Base-by-base conservation (phyloP, 352 stramenopile species). In the Pythium phragmiticola region DNA sequence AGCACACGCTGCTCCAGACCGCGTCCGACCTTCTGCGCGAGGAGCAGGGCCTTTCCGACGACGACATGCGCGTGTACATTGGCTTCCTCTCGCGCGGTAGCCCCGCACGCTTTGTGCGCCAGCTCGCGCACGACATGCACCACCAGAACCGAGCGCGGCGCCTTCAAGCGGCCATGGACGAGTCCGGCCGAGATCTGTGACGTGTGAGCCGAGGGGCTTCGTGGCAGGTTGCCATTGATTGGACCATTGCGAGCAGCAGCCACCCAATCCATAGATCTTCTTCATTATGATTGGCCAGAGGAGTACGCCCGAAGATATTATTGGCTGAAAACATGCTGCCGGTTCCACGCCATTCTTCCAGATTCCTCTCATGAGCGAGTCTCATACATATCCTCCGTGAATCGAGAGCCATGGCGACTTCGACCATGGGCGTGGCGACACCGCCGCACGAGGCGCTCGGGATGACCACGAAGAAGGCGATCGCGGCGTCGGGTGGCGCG, bases 401-500 rank as follows among this genome's bases (percentile, higher is more conserved):
- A 52, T 23, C 46, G 5, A 16, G 13, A 6, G 26, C 28, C 48
- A 54, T 54, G 48, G 26, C 26, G 28, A 26, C 33, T 2, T 16
- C 33, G 43, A 50, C 43, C 11, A n/a, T n/a, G 17, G 21, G 17
- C 4, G 21, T 30, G n/a, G 43, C 43, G 43, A 26, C 43, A 6
- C 17, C 26, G 19, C 33, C 43, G 26, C 54, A 34, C 28, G 19
- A 57, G n/a, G 46, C 69, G 46, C 49, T 67, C 2, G 66, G 78
- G 30, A 70, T 76, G 62, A 78, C 78, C 46, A 34, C 86, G 28
- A 90, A 92, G 72, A 94, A 92, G 70, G 81, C 82, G 9, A 68
- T 72, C 21, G 84, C 84, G 26, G 84, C 84, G 17, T 92, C 84
- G 21, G 73, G 70, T 0, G 84, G 84, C 42, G 84, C 83, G 49